Percentiles rank a stretch among this genome's conserved stretches.
phyloP scores from a whole-genome alignment of 2,329 filamentous ascomycete genomes.

The Fusarium devonianum region DNA sequence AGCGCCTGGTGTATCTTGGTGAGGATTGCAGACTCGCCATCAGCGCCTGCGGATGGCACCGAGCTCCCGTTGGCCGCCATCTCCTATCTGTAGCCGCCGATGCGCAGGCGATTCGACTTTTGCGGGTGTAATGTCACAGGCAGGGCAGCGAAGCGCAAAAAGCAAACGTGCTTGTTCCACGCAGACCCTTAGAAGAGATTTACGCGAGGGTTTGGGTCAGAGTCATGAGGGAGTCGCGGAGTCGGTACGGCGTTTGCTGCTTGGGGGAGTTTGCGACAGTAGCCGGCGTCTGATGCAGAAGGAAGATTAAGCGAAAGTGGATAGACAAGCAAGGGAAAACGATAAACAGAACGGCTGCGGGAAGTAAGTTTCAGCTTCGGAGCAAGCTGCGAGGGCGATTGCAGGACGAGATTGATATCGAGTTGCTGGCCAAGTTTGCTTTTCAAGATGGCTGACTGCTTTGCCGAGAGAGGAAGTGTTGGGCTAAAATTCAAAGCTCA shows the following conservation, averaged over 20 bases:
- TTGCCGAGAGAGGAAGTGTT: conserved; percentile 26
- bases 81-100: conserved; percentile 27
- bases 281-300: conserved; percentile 8
- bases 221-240: conserved; percentile 29
- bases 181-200: conserved; percentile 29
- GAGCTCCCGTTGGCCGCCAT: conserved; percentile 50
- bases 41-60: conserved; percentile 45
- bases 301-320: conserved; percentile 15
- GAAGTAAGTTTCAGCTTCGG: conserved; percentile 6
- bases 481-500: conserved; percentile 38
- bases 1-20: conserved; percentile 82
- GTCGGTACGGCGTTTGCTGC: conserved; percentile 13
- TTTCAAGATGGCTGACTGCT: conserved; percentile 21
- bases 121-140: conserved; percentile 18
- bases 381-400: conserved; percentile 15
- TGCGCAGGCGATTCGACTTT: conserved; percentile 16
- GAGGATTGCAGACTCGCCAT: conserved; percentile 57
- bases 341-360: conserved; percentile 5
- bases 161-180: conserved; percentile 27
- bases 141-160: conserved; percentile 27
- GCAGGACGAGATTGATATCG: conserved; percentile 15
- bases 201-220: conserved; percentile 21
- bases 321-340: conserved; percentile 8
- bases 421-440: conserved; percentile 20
- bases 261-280: conserved; percentile 26